These are phyloP conservation scores for Populus hybrid DNA, from an alignment of 441 rosid species.

Conservation along the genomic window DNA sequence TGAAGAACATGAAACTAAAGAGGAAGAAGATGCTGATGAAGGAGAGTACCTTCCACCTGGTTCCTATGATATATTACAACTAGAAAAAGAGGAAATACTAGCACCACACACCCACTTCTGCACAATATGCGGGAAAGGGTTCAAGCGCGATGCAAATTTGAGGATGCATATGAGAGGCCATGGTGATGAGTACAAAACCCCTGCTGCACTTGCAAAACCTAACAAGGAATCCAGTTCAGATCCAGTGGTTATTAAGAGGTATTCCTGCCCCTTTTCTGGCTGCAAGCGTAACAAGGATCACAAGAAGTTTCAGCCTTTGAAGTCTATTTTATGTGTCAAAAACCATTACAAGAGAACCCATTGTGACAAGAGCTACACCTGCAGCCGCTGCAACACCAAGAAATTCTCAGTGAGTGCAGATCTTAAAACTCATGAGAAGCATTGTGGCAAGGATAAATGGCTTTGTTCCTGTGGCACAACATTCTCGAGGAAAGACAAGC, in stretches of 20 bases:
- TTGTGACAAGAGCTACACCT: constrained; percentile 84
- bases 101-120: constrained; percentile 98
- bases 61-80: constrained; percentile 82
- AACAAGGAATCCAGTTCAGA: constrained; percentile 62
- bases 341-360: constrained; percentile 96
- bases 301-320: constrained; percentile 91
- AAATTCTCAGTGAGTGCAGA: constrained; percentile 88
- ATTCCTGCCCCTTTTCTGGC: constrained; percentile 84
- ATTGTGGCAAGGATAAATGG: constrained; percentile 95
- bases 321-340: constrained; percentile 81
- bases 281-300: constrained; percentile 97
- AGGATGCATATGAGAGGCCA: constrained; percentile 99
- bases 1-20: constrained; percentile 78
- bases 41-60: constrained; percentile 90
- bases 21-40: constrained; percentile 86
- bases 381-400: constrained; percentile 90
- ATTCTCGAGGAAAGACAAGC: constrained; percentile 94
- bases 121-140: constrained; percentile 84
- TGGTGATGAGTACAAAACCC: constrained; percentile 91
- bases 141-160: constrained; percentile 88
- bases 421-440: constrained; percentile 96
- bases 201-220: constrained; percentile 89
- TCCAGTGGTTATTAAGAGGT: constrained; percentile 66
- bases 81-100: constrained; percentile 90
- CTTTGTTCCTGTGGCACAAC: constrained; percentile 95